A percentile compares a stretch with the other conserved stretches of the same genome.
Conservation (phyloP, 495 filamentous ascomycete genomes). For the Durotheca rogersii region DNA sequence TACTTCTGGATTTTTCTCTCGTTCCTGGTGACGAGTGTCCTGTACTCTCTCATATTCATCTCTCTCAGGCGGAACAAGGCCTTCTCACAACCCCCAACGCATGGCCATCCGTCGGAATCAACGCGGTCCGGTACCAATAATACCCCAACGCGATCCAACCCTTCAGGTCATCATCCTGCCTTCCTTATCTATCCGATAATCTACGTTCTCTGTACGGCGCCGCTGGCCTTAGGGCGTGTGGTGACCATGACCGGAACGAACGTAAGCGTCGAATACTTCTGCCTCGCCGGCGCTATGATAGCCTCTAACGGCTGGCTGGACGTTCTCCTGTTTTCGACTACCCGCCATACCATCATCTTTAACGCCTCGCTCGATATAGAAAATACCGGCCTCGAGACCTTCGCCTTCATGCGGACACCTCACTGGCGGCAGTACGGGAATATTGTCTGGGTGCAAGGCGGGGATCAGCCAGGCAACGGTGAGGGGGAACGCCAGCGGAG, state of each 20-base stretch:
- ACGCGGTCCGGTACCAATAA: background rate
- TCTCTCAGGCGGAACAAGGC: slow-evolving; percentile 45
- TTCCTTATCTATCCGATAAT: slow-evolving; percentile 76
- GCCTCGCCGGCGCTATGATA: slow-evolving; percentile 69
- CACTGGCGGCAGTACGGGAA: slow-evolving; percentile 43
- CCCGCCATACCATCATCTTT: slow-evolving; percentile 58
- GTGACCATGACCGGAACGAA: slow-evolving; percentile 57
- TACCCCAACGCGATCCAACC: slow-evolving; percentile 6
- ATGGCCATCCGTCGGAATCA: slow-evolving; percentile 8
- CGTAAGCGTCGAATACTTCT: slow-evolving; percentile 61
- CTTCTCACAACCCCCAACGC: slow-evolving; percentile 7
- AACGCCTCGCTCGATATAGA: slow-evolving; percentile 39
- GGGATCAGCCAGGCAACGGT: slow-evolving; percentile 5
- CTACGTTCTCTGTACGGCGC: slow-evolving; percentile 70
- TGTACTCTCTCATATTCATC: slow-evolving; percentile 67
- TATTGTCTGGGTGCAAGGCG: slow-evolving; percentile 47
- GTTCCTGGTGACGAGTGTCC: slow-evolving; percentile 61
- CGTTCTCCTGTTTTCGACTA: slow-evolving; percentile 69
- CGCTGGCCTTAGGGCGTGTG: slow-evolving; percentile 70
- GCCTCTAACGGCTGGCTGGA: slow-evolving; percentile 74
- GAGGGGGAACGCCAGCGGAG: slow-evolving; percentile 23
- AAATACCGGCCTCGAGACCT: slow-evolving; percentile 49
- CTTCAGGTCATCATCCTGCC: slow-evolving; percentile 56
- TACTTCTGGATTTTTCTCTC: slow-evolving; percentile 79
- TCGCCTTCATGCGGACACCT: slow-evolving; percentile 50